Evolutionary conservation across 441 rosid genomes (phyloP).

Genomic region (Aleurites moluccanus): DNA sequence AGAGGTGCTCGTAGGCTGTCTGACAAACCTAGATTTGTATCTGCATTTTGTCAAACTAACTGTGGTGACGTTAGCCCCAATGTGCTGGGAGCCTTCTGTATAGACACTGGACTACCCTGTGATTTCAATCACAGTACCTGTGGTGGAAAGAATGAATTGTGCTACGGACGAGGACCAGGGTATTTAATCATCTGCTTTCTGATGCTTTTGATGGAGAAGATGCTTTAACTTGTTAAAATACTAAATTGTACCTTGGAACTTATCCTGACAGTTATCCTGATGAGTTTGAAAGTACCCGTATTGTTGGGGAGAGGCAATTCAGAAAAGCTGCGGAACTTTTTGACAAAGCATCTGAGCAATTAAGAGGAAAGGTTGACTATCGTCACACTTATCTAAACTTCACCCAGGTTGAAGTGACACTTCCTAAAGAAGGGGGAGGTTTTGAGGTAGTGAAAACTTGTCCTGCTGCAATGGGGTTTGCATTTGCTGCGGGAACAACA

Average conservation of each 20-base stretch:
- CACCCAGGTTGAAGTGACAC: slow-evolving; percentile 73
- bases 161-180: slow-evolving; percentile 99
- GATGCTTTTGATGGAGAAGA: background rate
- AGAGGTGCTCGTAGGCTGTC: slow-evolving; percentile 72
- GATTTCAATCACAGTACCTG: slow-evolving; percentile 98
- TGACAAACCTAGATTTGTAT: slow-evolving; percentile 78
- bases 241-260: slow-evolving; percentile 27
- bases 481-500: slow-evolving; percentile 98
- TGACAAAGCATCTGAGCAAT: slow-evolving; percentile 68
- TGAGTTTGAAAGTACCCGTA: slow-evolving; percentile 91
- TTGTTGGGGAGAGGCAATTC: slow-evolving; percentile 90
- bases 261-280: slow-evolving; percentile 67
- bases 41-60: slow-evolving; percentile 94
- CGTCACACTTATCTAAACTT: slow-evolving; percentile 76
- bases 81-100: slow-evolving; percentile 90
- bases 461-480: slow-evolving; percentile 98
- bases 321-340: slow-evolving; percentile 78
- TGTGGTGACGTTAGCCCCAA: slow-evolving; percentile 99
- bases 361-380: slow-evolving; percentile 71
- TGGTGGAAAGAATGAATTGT: slow-evolving; percentile 81
- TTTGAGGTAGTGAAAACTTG: slow-evolving; percentile 76
- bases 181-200: slow-evolving; percentile 33
- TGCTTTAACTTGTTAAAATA: background rate
- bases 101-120: slow-evolving; percentile 88
- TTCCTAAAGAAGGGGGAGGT: slow-evolving; percentile 55